These are phyloP conservation scores for Chalaropsis ovoidea DNA, from an alignment of 2,329 filamentous ascomycete species.

Conservation along the genomic window DNA sequence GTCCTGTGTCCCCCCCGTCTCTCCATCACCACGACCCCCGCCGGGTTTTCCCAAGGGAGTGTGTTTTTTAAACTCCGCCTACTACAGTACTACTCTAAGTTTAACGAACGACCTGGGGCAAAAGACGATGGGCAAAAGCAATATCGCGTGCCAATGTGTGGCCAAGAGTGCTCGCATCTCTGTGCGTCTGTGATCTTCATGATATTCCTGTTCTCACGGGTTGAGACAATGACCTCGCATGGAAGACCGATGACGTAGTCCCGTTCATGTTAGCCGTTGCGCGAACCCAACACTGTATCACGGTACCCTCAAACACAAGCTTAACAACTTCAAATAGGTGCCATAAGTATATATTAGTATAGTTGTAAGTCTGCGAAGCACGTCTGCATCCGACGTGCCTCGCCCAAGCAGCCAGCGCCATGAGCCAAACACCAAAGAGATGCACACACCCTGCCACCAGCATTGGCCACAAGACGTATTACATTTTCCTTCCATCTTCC, in stretches of 20 bases:
- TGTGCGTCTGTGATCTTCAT: background rate
- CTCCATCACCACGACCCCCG: background rate
- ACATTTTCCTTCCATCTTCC: background rate
- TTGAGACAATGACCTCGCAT: background rate
- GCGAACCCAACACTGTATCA: background rate
- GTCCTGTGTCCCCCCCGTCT: background rate
- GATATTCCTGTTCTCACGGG: background rate
- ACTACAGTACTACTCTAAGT: background rate
- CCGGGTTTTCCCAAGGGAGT: background rate
- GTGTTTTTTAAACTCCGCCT: background rate
- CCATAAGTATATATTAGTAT: slow-evolving; percentile 8
- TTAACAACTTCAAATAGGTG: background rate
- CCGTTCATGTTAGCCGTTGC: background rate
- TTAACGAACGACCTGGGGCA: background rate
- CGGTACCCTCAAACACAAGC: background rate
- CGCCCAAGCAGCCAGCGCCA: background rate
- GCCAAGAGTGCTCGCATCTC: background rate
- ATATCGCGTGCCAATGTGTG: too few species aligned
- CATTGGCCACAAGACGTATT: slow-evolving; percentile 2
- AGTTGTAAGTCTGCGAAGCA: background rate
- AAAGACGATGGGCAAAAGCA: background rate
- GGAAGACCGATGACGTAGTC: background rate
- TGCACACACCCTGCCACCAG: background rate
- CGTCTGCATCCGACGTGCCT: background rate
- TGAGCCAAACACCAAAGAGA: background rate